These are phyloP conservation scores for Kluyveromyces sp. DNA, from an alignment of 1,139 yeast species.

Conservation along the genomic window DNA sequence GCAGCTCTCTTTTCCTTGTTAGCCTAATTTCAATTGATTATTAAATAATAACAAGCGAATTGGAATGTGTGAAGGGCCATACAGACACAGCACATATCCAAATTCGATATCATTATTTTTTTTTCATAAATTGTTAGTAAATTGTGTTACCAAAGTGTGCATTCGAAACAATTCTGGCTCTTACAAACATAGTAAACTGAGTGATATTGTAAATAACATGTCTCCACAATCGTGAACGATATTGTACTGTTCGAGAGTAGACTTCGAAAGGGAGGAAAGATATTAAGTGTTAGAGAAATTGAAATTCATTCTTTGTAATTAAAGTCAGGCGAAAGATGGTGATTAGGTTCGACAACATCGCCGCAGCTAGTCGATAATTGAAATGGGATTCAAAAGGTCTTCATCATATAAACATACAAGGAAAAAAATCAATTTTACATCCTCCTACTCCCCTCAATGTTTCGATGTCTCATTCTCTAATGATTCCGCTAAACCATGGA, in stretches of 20 bases:
- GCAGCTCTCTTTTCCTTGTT: constrained; percentile 90
- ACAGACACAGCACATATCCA: neutral
- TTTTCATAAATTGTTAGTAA: neutral
- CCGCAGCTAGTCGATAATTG: constrained; percentile 68
- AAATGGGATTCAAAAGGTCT: constrained; percentile 46
- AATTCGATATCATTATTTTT: neutral
- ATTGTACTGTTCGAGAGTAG: too few relatives aligned
- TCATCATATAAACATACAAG: constrained; percentile 23
- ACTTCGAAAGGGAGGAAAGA: too few relatives aligned
- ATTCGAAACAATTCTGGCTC: too few relatives aligned
- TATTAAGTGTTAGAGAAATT: neutral
- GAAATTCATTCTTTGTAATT: constrained; percentile 8
- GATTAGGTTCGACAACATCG: constrained; percentile 86
- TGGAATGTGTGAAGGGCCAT: neutral
- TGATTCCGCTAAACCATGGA: neutral
- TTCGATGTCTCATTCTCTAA: neutral
- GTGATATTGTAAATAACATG: too few relatives aligned
- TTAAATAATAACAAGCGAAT: too few relatives aligned
- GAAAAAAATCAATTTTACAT: neutral
- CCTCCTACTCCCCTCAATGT: neutral
- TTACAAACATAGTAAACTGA: too few relatives aligned
- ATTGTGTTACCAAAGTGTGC: neutral
- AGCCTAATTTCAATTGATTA: constrained; percentile 39
- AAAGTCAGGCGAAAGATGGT: constrained; percentile 98
- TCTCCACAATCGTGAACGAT: too few relatives aligned